Evolutionary conservation across 352 stramenopile genomes (phyloP).

Genomic region (Phytophthora pinifolia): DNA sequence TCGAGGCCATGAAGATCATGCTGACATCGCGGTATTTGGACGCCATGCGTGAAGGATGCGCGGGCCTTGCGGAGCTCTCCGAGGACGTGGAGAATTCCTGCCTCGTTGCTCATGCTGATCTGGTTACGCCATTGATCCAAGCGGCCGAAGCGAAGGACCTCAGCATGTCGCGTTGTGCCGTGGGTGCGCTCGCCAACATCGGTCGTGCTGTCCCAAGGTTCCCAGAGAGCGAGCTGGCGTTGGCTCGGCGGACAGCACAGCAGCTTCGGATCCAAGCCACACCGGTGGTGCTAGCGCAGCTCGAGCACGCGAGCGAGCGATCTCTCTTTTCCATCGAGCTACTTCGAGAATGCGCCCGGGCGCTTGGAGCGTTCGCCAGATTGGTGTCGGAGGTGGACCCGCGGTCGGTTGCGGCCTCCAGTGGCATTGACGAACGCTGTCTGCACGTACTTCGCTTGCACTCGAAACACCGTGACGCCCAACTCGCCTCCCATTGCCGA

Average conservation of each 20-base stretch:
- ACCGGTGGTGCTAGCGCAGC: conserved; percentile 40
- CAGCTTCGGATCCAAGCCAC: conserved; percentile 53
- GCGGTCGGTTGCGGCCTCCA: conserved; percentile 15
- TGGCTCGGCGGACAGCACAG: conserved; percentile 33
- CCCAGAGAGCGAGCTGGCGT: conserved; percentile 36
- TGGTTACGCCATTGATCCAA: conserved; percentile 55
- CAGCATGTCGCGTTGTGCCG: conserved; percentile 67
- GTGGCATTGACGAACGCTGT: conserved; percentile 28
- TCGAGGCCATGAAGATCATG: conserved; percentile 88
- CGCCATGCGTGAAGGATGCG: conserved; percentile 73
- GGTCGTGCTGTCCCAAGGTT: conserved; percentile 54
- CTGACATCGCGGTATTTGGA: conserved; percentile 72
- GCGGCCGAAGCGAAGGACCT: conserved; percentile 51
- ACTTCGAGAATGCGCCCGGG: conserved; percentile 69
- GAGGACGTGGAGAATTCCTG: conserved; percentile 62
- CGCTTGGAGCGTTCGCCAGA: conserved; percentile 51
- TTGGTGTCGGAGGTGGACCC: conserved; percentile 41
- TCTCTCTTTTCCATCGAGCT: conserved; percentile 71
- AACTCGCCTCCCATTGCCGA: conserved; percentile 58
- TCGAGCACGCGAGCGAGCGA: conserved; percentile 46
- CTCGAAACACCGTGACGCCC: conserved; percentile 61
- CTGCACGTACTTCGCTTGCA: conserved; percentile 48
- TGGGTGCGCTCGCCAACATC: conserved; percentile 72
- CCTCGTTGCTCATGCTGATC: conserved; percentile 52
- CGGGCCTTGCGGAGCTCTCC: conserved; percentile 68